phyloP scores from a whole-genome alignment of 441 rosid species.

The Corymbia citriodora region DNA sequence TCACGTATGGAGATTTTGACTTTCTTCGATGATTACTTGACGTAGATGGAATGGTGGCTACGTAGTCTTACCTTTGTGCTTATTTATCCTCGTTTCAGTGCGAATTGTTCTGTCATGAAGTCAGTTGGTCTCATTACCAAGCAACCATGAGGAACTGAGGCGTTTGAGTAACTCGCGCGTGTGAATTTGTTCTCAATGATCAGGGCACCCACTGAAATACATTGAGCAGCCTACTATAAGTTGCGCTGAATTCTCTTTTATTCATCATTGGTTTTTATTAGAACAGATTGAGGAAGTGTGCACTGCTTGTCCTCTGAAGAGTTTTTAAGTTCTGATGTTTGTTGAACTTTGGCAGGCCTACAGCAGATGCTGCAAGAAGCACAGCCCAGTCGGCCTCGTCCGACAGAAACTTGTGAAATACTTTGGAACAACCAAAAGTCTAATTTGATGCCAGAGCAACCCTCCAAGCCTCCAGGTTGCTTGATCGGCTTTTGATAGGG shows the following conservation, averaged over 20 bases:
- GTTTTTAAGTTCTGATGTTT: background rate
- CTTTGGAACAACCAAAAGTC: conserved; percentile 34
- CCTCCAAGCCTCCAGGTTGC: conserved; percentile 43
- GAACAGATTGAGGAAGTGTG: background rate
- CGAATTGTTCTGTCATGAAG: background rate
- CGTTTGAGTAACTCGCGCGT: background rate
- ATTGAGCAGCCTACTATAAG: background rate
- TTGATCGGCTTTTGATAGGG: background rate
- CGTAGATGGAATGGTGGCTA: background rate
- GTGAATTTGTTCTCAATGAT: background rate
- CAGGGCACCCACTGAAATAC: background rate
- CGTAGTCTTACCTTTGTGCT: background rate
- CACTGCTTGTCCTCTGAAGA: background rate
- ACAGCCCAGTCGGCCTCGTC: conserved; percentile 55
- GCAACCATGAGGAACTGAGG: background rate
- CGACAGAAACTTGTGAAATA: conserved; percentile 47
- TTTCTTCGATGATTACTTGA: background rate
- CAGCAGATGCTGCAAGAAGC: conserved; percentile 46
- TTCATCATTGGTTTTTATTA: background rate
- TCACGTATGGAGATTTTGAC: background rate
- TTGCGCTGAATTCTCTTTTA: background rate
- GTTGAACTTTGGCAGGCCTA: conserved; percentile 28
- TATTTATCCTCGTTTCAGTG: background rate
- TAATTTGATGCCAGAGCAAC: conserved; percentile 31
- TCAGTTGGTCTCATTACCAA: background rate